Evolutionary conservation across 805 yeast species (phyloP).

Genomic region (Candida multigemmis): DNA sequence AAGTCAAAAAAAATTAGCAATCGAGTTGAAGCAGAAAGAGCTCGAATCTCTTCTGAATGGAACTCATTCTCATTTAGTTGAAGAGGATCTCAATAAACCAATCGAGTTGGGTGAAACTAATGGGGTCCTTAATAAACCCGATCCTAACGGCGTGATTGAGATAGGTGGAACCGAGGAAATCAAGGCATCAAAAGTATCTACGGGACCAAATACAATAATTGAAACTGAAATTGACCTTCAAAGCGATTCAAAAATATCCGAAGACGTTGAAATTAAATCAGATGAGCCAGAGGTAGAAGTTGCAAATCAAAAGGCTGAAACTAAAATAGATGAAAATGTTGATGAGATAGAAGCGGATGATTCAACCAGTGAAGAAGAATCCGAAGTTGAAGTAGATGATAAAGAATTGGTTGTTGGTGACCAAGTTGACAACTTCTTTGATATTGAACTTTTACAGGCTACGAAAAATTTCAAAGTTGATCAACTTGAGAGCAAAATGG

Average conservation of each 20-base stretch:
- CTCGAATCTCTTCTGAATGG: slow-evolving; percentile 2
- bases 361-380: too few relatives aligned
- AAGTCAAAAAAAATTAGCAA: slow-evolving; percentile 20
- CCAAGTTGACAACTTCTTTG: slow-evolving; percentile 13
- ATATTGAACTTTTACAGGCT: slow-evolving; percentile 13
- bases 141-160: slow-evolving; percentile 5
- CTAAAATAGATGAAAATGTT: neutral
- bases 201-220: neutral
- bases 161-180: neutral
- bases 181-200: neutral
- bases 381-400: slow-evolving; percentile 37
- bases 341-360: slow-evolving; percentile 2
- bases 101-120: slow-evolving; percentile 1
- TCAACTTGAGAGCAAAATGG: slow-evolving; percentile 36
- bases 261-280: neutral
- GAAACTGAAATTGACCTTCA: neutral
- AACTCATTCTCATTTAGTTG: neutral
- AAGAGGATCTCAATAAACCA: slow-evolving; percentile 1
- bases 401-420: slow-evolving; percentile 31
- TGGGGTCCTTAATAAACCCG: neutral
- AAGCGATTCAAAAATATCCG: neutral
- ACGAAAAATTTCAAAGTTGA: slow-evolving; percentile 28
- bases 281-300: neutral
- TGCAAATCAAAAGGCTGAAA: neutral
- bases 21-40: slow-evolving; percentile 11